Conservation (phyloP, 2,329 filamentous ascomycete genomes). For the Ophiostoma australiae region DNA sequence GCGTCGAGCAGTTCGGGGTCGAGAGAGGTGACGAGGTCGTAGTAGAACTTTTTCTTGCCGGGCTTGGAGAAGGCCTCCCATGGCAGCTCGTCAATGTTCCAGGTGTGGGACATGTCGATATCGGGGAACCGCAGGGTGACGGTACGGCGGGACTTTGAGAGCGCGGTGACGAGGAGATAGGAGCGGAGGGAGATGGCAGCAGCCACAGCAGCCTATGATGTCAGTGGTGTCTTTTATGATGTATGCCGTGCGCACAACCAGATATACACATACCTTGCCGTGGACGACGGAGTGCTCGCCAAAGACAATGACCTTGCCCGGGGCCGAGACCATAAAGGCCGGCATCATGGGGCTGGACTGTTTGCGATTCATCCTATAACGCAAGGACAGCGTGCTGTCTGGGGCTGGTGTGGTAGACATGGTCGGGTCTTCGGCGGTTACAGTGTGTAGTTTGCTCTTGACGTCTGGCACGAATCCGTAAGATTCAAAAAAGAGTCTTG, state of each 20-base stretch:
- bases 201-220: conserved; percentile 72
- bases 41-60: conserved; percentile 90
- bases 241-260: background rate
- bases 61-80: conserved; percentile 78
- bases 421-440: conserved; percentile 30
- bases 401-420: conserved; percentile 12
- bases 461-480: background rate
- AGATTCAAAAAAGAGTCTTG: background rate
- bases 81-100: conserved; percentile 88
- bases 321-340: conserved; percentile 95
- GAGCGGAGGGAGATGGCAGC: conserved; percentile 92
- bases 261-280: conserved; percentile 58
- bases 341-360: conserved; percentile 67
- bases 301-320: conserved; percentile 96
- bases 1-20: conserved; percentile 77
- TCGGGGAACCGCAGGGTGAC: conserved; percentile 87
- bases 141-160: conserved; percentile 86
- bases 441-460: conserved; percentile 21
- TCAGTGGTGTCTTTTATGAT: conserved; percentile 21
- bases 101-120: conserved; percentile 82
- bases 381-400: conserved; percentile 33
- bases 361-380: conserved; percentile 46
- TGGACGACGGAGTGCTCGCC: conserved; percentile 98
- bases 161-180: conserved; percentile 89
- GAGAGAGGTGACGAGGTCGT: conserved; percentile 77